Evolutionary conservation across 2,329 filamentous ascomycete genomes (phyloP), one percentile per base, ranked within the genome.

Genomic region (Rhinocladiella mackenziei): DNA sequence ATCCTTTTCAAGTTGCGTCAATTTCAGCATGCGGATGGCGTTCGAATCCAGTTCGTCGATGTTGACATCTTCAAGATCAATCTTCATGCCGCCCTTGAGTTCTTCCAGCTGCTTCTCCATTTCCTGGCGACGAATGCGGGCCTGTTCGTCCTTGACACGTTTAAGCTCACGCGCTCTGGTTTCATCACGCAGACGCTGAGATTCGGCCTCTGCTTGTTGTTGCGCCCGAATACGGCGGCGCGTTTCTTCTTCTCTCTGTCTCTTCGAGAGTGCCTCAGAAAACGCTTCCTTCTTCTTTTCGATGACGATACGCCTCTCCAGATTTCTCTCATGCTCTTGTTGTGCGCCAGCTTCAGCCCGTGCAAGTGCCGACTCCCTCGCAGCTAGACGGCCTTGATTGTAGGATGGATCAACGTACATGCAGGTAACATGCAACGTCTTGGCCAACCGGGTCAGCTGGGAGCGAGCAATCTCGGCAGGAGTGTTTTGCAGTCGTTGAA

Each of bases 401-500:
- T 94, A 91, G 23, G 80, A 78, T 3, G 91, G 84, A 60, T 98
- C 92, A 46, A 97, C 88, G 68, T 96, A 96, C 74, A 92, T 89
- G 73, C 87, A 95, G 18, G 92, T 94, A 43, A 94, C 81, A 69
- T 88, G 94, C 5, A 98, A 80, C 25, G 88, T 84, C 72, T 89
- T 94, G 43, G 89, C 86, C 44, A 98, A 77, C 43, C 92, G 88
- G 47, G 87, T 88, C 46, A 98, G 81, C 69, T 97, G 91, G 39
- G 91, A 89, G 57, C 92, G 87, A 49, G 96, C 89, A 66, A 98
- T 98, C 70, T 98, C 92, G 5, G 92, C 91, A 29, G 92, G 92
- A 2, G 92, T 98, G 74, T 88, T 95, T 74, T 98, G 92, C 35
- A 98, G 81, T 59, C 89, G 86, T 73, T 98, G 92, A 26, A 97